These are phyloP conservation scores for Erodium maritimum DNA, from an alignment of 345 rosid genomes.

Conservation along the genomic window DNA sequence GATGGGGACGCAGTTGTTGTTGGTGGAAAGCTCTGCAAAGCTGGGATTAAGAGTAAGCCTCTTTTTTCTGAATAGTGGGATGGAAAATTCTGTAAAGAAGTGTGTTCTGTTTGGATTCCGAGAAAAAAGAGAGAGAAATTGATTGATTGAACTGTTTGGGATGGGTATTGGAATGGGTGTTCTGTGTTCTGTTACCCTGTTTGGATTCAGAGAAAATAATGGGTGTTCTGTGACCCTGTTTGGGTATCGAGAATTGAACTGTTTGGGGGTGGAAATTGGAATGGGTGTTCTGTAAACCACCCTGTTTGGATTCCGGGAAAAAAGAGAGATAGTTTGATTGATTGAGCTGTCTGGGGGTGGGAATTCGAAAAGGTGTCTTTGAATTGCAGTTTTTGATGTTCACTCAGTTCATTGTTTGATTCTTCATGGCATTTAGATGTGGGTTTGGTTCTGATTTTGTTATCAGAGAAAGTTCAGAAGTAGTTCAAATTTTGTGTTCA, in stretches of 20 bases:
- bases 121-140: neutral
- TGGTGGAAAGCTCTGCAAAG: slow-evolving; percentile 51
- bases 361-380: too few species aligned
- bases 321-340: neutral
- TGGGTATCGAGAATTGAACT: neutral
- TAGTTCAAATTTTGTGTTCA: neutral
- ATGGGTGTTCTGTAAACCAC: too few species aligned
- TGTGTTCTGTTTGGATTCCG: slow-evolving; percentile 6
- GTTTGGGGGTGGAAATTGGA: too few species aligned
- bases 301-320: neutral
- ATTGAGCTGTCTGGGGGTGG: too few species aligned
- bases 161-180: too few species aligned
- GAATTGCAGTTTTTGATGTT: neutral
- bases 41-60: slow-evolving; percentile 48
- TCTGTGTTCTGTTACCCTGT: too few species aligned
- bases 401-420: neutral
- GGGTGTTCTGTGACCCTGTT: slow-evolving; percentile 1
- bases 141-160: too few species aligned
- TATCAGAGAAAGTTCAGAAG: neutral
- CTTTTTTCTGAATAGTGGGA: neutral
- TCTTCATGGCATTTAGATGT: neutral
- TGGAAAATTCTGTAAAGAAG: too few species aligned
- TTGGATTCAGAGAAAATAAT: neutral
- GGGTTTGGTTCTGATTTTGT: neutral
- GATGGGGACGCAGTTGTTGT: slow-evolving; percentile 45